A percentile compares a stretch with the other conserved stretches of the same genome.
These are phyloP conservation scores for Globisporangium irregulare DNA, from an alignment of 352 stramenopile genomes.

Conservation along the genomic window DNA sequence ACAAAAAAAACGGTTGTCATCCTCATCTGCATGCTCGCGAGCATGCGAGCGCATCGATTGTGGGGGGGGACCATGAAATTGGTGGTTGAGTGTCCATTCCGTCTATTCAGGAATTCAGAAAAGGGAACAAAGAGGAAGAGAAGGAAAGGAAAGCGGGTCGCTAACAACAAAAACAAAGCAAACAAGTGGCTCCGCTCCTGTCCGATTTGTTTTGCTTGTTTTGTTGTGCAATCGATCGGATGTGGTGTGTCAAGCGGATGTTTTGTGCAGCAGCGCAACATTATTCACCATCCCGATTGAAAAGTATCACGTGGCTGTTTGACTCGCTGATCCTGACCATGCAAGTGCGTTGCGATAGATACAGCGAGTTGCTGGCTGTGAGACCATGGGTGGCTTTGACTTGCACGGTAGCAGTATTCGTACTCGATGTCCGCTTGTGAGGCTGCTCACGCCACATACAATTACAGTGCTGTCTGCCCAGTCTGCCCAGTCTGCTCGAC, in stretches of 20 bases:
- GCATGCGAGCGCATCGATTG: too few species aligned
- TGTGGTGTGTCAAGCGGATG: neutral
- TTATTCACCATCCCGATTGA: neutral
- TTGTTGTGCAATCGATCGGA: neutral
- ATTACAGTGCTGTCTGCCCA: neutral
- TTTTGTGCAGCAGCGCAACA: neutral
- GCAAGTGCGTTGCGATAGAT: neutral
- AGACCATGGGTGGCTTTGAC: neutral
- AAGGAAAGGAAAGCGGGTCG: neutral
- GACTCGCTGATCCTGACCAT: neutral
- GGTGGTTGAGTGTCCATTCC: neutral
- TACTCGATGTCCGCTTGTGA: neutral
- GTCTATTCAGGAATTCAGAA: neutral
- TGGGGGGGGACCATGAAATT: too few species aligned
- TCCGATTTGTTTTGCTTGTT: neutral
- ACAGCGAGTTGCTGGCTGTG: neutral
- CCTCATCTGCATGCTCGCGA: too few species aligned
- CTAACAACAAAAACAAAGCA: neutral
- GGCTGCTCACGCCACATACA: too few species aligned
- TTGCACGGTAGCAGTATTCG: too few species aligned
- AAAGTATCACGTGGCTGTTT: too few species aligned
- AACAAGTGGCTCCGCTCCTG: neutral
- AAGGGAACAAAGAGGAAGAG: neutral
- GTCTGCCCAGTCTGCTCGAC: neutral
- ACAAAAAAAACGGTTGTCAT: too few species aligned